These are phyloP conservation scores for Cucurbita moschata DNA, from an alignment of 306 rosid species.

Conservation along the genomic window DNA sequence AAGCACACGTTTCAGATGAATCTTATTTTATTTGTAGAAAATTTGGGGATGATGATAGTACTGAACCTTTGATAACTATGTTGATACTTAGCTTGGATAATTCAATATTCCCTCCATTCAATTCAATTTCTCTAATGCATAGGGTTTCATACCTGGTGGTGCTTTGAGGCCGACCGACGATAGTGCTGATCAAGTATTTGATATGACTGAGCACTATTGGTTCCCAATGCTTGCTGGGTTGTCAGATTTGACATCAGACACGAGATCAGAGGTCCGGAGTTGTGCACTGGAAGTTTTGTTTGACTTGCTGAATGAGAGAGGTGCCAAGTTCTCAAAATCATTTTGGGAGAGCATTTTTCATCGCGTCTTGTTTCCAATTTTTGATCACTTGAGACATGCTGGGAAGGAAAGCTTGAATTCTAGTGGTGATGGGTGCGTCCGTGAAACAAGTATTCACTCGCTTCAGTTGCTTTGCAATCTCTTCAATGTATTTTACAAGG, in stretches of 20 bases:
- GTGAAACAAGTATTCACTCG: slow-evolving; percentile 90
- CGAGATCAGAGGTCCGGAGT: slow-evolving; percentile 93
- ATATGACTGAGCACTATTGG: slow-evolving; percentile 96
- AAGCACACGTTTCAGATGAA: not conserved
- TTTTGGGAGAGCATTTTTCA: slow-evolving; percentile 99
- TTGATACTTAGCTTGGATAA: not conserved
- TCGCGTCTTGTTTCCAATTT: slow-evolving; percentile 95
- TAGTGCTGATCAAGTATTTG: slow-evolving; percentile 39
- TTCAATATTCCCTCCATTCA: not conserved
- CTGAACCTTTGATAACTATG: not conserved
- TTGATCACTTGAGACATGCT: slow-evolving; percentile 93
- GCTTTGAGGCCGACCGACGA: slow-evolving; percentile 74
- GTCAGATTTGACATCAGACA: slow-evolving; percentile 92
- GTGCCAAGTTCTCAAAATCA: slow-evolving; percentile 73
- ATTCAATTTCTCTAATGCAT: slow-evolving; percentile 4
- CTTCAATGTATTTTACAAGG: slow-evolving; percentile 97
- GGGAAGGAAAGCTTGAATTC: slow-evolving; percentile 65
- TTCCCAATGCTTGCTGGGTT: slow-evolving; percentile 99
- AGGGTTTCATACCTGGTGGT: slow-evolving; percentile 98
- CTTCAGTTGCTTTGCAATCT: slow-evolving; percentile 98
- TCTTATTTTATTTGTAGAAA: not conserved
- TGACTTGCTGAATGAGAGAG: slow-evolving; percentile 96
- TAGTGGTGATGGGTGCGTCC: slow-evolving; percentile 71
- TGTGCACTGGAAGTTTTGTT: slow-evolving; percentile 96
- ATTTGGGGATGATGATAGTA: not conserved